Percentiles rank a stretch among this genome's conserved stretches.
phyloP scores from a whole-genome alignment of 371 early-diverging fungal species.

The Mucor ambiguus region DNA sequence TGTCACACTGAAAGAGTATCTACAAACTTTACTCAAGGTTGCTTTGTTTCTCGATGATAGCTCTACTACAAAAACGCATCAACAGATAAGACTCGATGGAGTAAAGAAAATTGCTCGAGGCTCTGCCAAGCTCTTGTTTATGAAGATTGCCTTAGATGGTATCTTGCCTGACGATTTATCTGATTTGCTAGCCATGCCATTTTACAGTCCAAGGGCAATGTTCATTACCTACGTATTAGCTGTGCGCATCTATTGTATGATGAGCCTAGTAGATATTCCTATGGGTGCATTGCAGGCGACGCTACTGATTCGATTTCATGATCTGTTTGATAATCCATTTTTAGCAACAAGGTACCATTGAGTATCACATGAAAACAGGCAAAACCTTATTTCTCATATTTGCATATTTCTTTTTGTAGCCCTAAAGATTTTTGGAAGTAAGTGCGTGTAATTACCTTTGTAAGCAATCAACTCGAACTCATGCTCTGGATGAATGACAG shows the following conservation, averaged over 20 bases:
- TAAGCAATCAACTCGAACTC: not conserved
- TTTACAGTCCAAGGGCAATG: conserved; percentile 11
- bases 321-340: conserved; percentile 26
- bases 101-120: conserved; percentile 11
- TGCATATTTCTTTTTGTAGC: not conserved
- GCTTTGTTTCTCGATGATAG: conserved; percentile 22
- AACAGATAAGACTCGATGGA: conserved; percentile 8
- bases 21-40: not conserved
- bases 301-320: conserved; percentile 15
- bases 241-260: conserved; percentile 23
- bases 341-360: conserved; percentile 16
- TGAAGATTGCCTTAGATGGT: conserved; percentile 6
- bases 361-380: not conserved
- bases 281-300: conserved; percentile 26
- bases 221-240: conserved; percentile 19
- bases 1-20: conserved; percentile 5
- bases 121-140: conserved; percentile 9
- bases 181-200: conserved; percentile 3
- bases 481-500: not conserved
- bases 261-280: conserved; percentile 16
- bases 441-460: not conserved
- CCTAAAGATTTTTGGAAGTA: conserved; percentile 31
- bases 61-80: not conserved
- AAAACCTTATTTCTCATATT: not conserved
- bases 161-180: conserved; percentile 12